phyloP scores from a whole-genome alignment of 306 rosid genomes.

The Cicer arietinum region DNA sequence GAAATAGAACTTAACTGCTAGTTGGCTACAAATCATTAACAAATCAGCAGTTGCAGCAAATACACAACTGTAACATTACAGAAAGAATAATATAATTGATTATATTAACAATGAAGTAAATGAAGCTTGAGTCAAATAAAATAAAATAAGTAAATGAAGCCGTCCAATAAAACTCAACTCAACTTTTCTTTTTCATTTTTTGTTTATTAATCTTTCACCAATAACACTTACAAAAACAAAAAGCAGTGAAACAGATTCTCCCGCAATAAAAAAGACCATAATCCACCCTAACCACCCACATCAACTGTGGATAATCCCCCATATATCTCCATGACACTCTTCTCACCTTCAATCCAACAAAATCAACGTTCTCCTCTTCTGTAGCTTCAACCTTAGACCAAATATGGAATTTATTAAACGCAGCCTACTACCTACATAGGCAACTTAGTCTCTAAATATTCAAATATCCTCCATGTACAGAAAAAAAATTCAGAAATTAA shows the following conservation, averaged over 20 bases:
- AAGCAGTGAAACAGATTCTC: constrained; percentile 13
- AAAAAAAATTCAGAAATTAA: constrained; percentile 42
- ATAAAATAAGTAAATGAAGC: constrained; percentile 5
- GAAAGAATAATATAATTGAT: constrained; percentile 27
- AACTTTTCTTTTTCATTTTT: background rate
- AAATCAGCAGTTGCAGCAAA: background rate
- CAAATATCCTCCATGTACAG: constrained; percentile 58
- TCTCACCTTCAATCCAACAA: constrained; percentile 38
- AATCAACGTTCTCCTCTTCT: constrained; percentile 34
- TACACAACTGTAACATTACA: constrained; percentile 14
- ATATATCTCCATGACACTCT: constrained; percentile 34
- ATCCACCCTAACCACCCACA: constrained; percentile 29
- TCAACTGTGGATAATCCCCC: constrained; percentile 24
- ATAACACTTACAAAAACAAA: constrained; percentile 5
- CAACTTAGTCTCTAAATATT: constrained; percentile 37
- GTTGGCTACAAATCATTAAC: no score
- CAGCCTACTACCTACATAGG: constrained; percentile 36
- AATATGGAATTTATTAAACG: constrained; percentile 28
- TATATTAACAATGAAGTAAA: background rate
- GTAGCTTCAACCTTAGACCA: constrained; percentile 37
- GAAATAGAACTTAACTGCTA: no score
- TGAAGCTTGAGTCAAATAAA: background rate
- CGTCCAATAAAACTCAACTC: constrained; percentile 10
- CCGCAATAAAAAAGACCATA: background rate
- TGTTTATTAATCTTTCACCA: constrained; percentile 1